A percentile compares a stretch with the other conserved stretches of the same genome.
Conservation (phyloP, 257 asterid genomes). For the Capsicum chinense region DNA sequence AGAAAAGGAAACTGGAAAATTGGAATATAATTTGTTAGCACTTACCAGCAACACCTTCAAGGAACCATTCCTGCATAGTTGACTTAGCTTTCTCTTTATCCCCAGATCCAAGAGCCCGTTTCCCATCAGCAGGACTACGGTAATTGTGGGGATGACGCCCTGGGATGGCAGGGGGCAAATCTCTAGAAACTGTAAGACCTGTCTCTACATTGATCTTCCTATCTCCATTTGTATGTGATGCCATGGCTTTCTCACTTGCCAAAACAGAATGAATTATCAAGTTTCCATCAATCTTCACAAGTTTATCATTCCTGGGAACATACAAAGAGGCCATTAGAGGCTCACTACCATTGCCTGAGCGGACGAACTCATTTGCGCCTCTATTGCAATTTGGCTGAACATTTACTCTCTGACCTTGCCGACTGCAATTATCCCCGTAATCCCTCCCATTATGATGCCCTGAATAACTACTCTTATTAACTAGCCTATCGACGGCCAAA, state of each 20-base stretch:
- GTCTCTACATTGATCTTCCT: slow-evolving; percentile 55
- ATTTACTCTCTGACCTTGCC: slow-evolving; percentile 37
- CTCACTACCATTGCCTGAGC: slow-evolving; percentile 57
- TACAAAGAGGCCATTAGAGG: slow-evolving; percentile 72
- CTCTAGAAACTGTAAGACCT: slow-evolving; percentile 58
- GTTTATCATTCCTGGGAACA: slow-evolving; percentile 82
- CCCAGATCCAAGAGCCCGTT: slow-evolving; percentile 44
- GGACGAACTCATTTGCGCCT: slow-evolving; percentile 41
- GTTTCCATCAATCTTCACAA: slow-evolving; percentile 81
- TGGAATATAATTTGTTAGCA: not conserved
- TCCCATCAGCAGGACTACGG: not conserved
- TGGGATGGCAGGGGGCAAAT: slow-evolving; percentile 52
- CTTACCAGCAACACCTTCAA: slow-evolving; percentile 84
- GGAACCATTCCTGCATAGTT: slow-evolving; percentile 77
- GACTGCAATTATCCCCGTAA: slow-evolving; percentile 28
- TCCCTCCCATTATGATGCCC: slow-evolving; percentile 34
- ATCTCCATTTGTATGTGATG: slow-evolving; percentile 39
- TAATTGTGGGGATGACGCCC: slow-evolving; percentile 38
- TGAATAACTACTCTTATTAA: slow-evolving; percentile 48
- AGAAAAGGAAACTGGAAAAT: not conserved
- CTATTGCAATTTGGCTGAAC: slow-evolving; percentile 36
- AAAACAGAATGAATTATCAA: slow-evolving; percentile 74
- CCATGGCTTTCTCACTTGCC: slow-evolving; percentile 80
- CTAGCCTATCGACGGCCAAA: slow-evolving; percentile 44
- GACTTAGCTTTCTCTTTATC: slow-evolving; percentile 52